These are phyloP conservation scores for Suhomyces tanzawaensis DNA, from an alignment of 805 yeast genomes.

Conservation along the genomic window DNA sequence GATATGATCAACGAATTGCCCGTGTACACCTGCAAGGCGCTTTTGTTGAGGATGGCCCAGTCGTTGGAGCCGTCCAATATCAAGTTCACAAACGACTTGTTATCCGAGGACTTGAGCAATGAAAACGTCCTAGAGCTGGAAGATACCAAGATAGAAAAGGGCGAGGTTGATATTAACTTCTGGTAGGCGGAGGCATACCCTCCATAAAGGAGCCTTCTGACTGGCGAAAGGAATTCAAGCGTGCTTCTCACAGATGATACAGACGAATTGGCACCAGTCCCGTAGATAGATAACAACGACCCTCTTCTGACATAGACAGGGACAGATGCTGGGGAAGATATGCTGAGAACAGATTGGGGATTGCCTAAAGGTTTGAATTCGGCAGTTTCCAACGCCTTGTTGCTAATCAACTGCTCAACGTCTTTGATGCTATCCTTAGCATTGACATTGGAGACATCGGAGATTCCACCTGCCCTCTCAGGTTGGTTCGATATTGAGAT, in stretches of 20 bases:
- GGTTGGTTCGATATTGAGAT: slow-evolving; percentile 5
- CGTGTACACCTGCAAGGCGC: slow-evolving; percentile 48
- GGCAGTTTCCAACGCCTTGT: slow-evolving; percentile 20
- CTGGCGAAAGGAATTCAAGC: slow-evolving; percentile 33
- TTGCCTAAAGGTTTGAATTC: slow-evolving; percentile 45
- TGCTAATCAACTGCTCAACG: slow-evolving; percentile 15
- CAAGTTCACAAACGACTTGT: slow-evolving; percentile 44
- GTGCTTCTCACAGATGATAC: slow-evolving; percentile 19
- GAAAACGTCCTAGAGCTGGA: slow-evolving; percentile 25
- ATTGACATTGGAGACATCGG: slow-evolving; percentile 6
- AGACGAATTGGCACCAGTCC: slow-evolving; percentile 17
- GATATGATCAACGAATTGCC: slow-evolving; percentile 51
- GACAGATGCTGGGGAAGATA: slow-evolving; percentile 58
- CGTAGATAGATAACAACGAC: slow-evolving; percentile 49
- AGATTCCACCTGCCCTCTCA: background rate
- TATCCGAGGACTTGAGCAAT: slow-evolving; percentile 14
- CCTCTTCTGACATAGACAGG: slow-evolving; percentile 51
- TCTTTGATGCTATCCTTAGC: slow-evolving; percentile 10
- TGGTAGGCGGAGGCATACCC: slow-evolving; percentile 46
- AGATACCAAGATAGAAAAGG: slow-evolving; percentile 44
- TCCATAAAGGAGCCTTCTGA: slow-evolving; percentile 45
- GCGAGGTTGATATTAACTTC: slow-evolving; percentile 46
- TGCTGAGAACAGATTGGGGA: slow-evolving; percentile 47
- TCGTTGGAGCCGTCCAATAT: slow-evolving; percentile 57
- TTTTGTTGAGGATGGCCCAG: slow-evolving; percentile 55